Evolutionary conservation across 768 basidiomycete species (phyloP).

Genomic region (Antrodiella citrinella): DNA sequence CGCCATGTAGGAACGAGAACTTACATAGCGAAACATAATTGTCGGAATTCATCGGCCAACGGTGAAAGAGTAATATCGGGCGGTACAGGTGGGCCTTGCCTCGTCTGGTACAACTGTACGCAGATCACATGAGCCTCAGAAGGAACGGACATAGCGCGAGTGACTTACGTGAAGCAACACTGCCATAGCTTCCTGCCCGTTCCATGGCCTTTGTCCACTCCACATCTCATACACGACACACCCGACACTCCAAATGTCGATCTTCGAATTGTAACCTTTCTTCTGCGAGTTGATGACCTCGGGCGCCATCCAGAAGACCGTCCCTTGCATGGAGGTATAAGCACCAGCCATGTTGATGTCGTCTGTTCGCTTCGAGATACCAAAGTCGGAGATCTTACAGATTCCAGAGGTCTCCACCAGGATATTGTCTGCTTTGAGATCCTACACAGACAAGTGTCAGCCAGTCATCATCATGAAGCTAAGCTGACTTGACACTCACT

Average conservation of each 20-base stretch:
- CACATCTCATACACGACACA: conserved; percentile 99
- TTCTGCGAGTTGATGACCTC: conserved; percentile 85
- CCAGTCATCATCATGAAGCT: conserved; percentile 1
- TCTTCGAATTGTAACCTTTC: conserved; percentile 92
- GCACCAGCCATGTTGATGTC: conserved; percentile 78
- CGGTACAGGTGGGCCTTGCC: conserved; percentile 84
- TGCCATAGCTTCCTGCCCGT: conserved; percentile 78
- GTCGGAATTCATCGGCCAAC: conserved; percentile 79
- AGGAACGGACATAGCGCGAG: conserved; percentile 1
- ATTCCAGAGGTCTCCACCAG: conserved; percentile 86
- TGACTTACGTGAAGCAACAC: conserved; percentile 86
- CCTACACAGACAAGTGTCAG: conserved; percentile 35
- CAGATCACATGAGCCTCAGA: conserved; percentile 1
- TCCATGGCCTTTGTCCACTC: conserved; percentile 95
- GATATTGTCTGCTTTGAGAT: conserved; percentile 97
- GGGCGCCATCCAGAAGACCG: conserved; percentile 99
- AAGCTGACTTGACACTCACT: conserved; percentile 42
- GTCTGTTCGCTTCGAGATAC: conserved; percentile 93
- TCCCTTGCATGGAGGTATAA: conserved; percentile 92
- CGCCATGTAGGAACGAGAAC: conserved; percentile 18
- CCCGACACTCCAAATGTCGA: conserved; percentile 98
- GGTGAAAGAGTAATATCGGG: conserved; percentile 68
- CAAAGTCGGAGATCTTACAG: conserved; percentile 98
- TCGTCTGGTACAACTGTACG: conserved; percentile 71
- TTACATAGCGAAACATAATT: conserved; percentile 84